Conservation (phyloP, 768 basidiomycete genomes). For the Cystofilobasidium bisporidii region DNA sequence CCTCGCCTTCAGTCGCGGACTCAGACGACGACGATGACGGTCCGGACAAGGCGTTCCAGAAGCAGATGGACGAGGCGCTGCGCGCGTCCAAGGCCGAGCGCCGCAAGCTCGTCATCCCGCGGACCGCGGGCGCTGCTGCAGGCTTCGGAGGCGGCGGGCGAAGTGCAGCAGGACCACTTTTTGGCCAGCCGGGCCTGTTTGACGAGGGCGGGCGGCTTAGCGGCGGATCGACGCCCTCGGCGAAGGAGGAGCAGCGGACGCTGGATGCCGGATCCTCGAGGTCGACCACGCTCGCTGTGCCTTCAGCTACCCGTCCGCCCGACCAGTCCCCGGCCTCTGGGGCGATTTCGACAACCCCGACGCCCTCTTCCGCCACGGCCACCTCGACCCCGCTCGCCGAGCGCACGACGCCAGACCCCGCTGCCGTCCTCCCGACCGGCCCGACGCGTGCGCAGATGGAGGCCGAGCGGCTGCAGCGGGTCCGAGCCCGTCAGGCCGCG, state of each 20-base stretch:
- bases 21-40: too few species aligned
- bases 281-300: neutral
- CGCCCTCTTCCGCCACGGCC: too few species aligned
- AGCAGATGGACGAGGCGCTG: neutral
- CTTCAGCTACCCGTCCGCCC: too few species aligned
- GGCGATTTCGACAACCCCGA: too few species aligned
- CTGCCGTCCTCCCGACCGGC: neutral
- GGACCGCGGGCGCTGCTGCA: neutral
- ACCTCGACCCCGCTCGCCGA: too few species aligned
- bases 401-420: too few species aligned
- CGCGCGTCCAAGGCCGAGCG: neutral
- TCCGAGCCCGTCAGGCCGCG: neutral
- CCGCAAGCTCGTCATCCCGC: neutral
- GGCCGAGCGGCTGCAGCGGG: neutral
- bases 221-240: neutral
- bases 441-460: slow-evolving; percentile 1
- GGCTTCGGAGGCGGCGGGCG: neutral
- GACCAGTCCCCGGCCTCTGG: too few species aligned
- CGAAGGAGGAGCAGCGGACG: neutral
- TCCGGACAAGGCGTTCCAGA: neutral
- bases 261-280: neutral
- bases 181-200: neutral
- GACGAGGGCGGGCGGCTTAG: neutral
- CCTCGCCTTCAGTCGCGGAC: neutral
- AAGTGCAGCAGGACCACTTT: neutral